A percentile compares a stretch with the other conserved stretches of the same genome.
Conservation (phyloP, 1,284 basidiomycete species). For the Rhodofomes roseus region DNA sequence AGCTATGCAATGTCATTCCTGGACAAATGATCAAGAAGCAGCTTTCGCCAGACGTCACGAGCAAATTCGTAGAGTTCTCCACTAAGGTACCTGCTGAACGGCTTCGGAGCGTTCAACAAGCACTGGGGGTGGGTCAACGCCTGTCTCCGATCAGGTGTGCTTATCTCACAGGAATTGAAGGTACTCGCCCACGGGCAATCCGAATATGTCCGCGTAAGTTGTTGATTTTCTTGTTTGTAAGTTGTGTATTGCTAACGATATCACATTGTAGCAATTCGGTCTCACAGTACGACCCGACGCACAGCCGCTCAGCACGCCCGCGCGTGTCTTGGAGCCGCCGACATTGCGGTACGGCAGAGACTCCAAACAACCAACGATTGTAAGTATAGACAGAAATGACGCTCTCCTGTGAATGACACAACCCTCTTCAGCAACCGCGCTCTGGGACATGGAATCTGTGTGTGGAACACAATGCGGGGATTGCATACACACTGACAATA, state of each 20-base stretch:
- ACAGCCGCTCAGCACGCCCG: conserved; percentile 49
- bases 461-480: conserved; percentile 6
- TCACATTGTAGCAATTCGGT: conserved; percentile 44
- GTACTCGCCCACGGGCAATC: conserved; percentile 69
- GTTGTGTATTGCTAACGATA: not conserved
- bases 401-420: not conserved
- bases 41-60: conserved; percentile 62
- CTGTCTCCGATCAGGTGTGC: no score
- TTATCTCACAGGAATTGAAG: no score
- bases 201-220: conserved; percentile 53
- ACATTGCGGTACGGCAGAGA: conserved; percentile 56
- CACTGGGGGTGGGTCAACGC: conserved; percentile 41
- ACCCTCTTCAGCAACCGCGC: conserved; percentile 40
- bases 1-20: conserved; percentile 57
- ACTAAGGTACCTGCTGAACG: conserved; percentile 63
- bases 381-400: conserved; percentile 28
- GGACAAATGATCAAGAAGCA: conserved; percentile 77
- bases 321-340: conserved; percentile 59
- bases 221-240: not conserved
- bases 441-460: conserved; percentile 73
- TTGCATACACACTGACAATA: conserved; percentile 2
- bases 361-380: conserved; percentile 49
- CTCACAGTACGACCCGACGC: conserved; percentile 46
- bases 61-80: conserved; percentile 64
- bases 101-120: conserved; percentile 52